These are phyloP conservation scores for Kwoniella pini DNA, from an alignment of 768 basidiomycete species.

Conservation along the genomic window DNA sequence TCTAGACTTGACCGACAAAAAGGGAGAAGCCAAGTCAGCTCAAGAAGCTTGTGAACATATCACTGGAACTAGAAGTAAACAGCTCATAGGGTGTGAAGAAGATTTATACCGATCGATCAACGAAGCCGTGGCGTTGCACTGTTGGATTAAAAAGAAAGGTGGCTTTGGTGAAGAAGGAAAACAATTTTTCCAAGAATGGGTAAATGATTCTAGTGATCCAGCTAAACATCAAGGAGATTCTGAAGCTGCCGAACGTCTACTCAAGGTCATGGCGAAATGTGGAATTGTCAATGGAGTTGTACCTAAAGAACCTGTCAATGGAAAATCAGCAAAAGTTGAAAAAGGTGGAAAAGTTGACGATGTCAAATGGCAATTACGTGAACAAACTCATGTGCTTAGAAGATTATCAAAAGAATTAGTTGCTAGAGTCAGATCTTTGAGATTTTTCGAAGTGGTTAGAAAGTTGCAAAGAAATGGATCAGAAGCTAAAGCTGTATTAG, in stretches of 20 bases:
- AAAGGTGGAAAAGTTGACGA: conserved; percentile 62
- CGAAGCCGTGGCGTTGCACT: conserved; percentile 67
- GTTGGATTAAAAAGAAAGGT: conserved; percentile 60
- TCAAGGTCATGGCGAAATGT: conserved; percentile 30
- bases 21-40: conserved; percentile 63
- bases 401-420: conserved; percentile 83
- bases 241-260: conserved; percentile 36
- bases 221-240: conserved; percentile 40
- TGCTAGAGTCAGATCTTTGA: conserved; percentile 82
- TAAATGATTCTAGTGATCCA: conserved; percentile 30
- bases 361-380: conserved; percentile 75
- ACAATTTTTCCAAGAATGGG: conserved; percentile 59
- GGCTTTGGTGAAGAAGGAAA: conserved; percentile 75
- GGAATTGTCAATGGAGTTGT: conserved; percentile 34
- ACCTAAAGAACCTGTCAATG: conserved; percentile 59
- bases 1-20: conserved; percentile 40
- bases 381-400: conserved; percentile 82
- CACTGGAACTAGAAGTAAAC: conserved; percentile 73
- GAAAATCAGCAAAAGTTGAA: conserved; percentile 57
- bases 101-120: conserved; percentile 70
- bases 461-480: conserved; percentile 74
- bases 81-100: conserved; percentile 73
- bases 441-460: conserved; percentile 85
- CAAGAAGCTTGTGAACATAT: conserved; percentile 93
- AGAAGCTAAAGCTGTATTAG: conserved; percentile 60